Base-by-base conservation (phyloP, 2,329 filamentous ascomycete genomes). In the Penicillium sp. region DNA sequence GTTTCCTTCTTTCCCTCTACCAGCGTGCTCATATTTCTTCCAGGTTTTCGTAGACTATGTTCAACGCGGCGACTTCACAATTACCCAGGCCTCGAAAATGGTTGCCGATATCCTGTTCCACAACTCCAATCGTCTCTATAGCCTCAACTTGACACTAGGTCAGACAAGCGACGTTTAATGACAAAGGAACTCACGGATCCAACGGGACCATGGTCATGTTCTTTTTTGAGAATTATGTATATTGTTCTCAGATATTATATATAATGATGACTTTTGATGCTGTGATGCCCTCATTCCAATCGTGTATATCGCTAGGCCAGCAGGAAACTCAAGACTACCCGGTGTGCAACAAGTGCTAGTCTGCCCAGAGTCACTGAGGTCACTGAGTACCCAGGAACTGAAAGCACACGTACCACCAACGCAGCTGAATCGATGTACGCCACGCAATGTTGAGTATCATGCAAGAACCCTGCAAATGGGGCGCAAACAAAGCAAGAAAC, bases 41-140 rank as follows among this genome's bases (percentile, higher is more conserved):
- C 44, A 88, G 82, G 79, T 91, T 0, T 75, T 94, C 2, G 76
- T 81, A 5, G 85, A 89, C 14, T 88, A 88, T 55, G 82, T 92
- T 1, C 71, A 79, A n/a, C 81, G 83, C 18, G 81, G 81, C 0
- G 85, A 88, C 55, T 72, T 91, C 36, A 83, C 79, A 1, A 75
- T 82, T 57, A 62, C 74, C 6, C 83, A 90, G 64, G 89, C 88
- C 0, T 81, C 86, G 7, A 72, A 81, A 24, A 78, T 89, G 3
- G 85, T 85, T 0, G 81, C 83, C 45, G 84, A 88, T 52, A 81
- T 94, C 1, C 74, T 94, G 8, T 94, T 92, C 75, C 79, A 84
- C 58, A 95, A 92, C 61, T 84, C 90, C 0, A 93, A 92, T 65
- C 74, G 77, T n/a, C 75, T 94, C 0, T 95, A 94, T 66, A 77